Conservation (phyloP, 257 asterid genomes). For the Paraleonurus japonicus region DNA sequence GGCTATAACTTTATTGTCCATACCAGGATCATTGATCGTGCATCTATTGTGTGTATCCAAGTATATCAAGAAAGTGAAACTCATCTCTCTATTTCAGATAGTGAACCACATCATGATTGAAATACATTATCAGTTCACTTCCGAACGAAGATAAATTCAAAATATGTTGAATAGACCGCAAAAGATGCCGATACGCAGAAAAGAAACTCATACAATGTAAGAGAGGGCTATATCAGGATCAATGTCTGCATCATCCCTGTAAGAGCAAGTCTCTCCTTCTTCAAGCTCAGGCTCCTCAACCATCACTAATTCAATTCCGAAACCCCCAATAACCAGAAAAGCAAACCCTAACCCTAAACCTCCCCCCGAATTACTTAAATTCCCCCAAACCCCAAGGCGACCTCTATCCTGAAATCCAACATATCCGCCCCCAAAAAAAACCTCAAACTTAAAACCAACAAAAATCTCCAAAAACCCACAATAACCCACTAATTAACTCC, state of each 20-base stretch:
- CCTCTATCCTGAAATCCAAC: constrained; percentile 81
- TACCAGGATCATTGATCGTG: background rate
- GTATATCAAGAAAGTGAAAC: constrained; percentile 15
- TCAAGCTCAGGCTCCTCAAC: constrained; percentile 70
- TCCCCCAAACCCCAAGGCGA: constrained; percentile 49
- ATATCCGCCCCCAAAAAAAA: constrained; percentile 40
- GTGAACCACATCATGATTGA: constrained; percentile 18
- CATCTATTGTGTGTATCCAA: background rate
- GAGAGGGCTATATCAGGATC: constrained; percentile 83
- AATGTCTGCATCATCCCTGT: constrained; percentile 52
- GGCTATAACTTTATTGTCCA: background rate
- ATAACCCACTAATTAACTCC: constrained; percentile 39
- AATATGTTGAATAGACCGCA: constrained; percentile 2
- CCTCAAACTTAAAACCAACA: constrained; percentile 37
- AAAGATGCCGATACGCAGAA: constrained; percentile 25
- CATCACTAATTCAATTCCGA: constrained; percentile 44
- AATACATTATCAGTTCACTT: constrained; percentile 8
- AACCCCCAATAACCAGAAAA: constrained; percentile 29
- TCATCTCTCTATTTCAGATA: constrained; percentile 6
- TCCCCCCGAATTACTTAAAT: constrained; percentile 40
- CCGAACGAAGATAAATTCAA: constrained; percentile 18
- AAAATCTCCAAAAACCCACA: constrained; percentile 44
- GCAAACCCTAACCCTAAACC: constrained; percentile 38
- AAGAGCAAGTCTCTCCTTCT: constrained; percentile 75
- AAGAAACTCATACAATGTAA: constrained; percentile 77